Base-by-base conservation (phyloP, 1,284 basidiomycete genomes). In the Gymnopus androsaceus region DNA sequence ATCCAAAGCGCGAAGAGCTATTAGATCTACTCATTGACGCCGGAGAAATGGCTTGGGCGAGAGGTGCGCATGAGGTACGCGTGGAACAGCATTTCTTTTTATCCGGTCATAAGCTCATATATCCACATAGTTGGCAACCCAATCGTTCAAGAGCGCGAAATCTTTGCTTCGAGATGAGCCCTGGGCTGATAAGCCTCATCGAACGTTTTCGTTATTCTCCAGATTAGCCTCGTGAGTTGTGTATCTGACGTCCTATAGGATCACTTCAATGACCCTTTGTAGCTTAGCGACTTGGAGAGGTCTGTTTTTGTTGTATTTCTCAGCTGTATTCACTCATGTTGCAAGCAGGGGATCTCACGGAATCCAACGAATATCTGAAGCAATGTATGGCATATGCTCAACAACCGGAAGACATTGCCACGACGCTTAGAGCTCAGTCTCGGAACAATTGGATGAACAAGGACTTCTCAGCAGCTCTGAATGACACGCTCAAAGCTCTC, bases 31-130 rank as follows among this genome's bases (percentile, higher is more conserved):
- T 87, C 8, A 79, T 86, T 28, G 80, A 87, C 53, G 85, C 87
- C 23, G 87, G 85, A 1, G 84, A 88, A 62, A 81, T 84, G 40
- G 85, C 87, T 2, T 82, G 84, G 75, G 77, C 80, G 14, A 77
- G 85, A 50, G 87, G 87, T 30, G 87, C 87, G 34, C 86, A 88
- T 64, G 87, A 89, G 74, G 85, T 87, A 64, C 28, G 25, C 37
- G 17, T 27, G 47, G 23, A 31, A n/a, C 14, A 27, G 25, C 33
- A 25, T 31, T 23, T 9, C 19, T 27, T 28, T 25, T 9, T 15
- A 27, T 36, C 19, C 15, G 42, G 34, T 53, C 23, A 42, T 27
- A 28, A 21, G 17, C 14, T 25, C 8, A 23, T 12, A 15, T 23
- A 15, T 53, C 14, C 19, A n/a, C 19, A 17, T 25, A 88, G 84